These are phyloP conservation scores for Ophiostoma piceae DNA, from an alignment of 2,329 filamentous ascomycete genomes.

Conservation along the genomic window DNA sequence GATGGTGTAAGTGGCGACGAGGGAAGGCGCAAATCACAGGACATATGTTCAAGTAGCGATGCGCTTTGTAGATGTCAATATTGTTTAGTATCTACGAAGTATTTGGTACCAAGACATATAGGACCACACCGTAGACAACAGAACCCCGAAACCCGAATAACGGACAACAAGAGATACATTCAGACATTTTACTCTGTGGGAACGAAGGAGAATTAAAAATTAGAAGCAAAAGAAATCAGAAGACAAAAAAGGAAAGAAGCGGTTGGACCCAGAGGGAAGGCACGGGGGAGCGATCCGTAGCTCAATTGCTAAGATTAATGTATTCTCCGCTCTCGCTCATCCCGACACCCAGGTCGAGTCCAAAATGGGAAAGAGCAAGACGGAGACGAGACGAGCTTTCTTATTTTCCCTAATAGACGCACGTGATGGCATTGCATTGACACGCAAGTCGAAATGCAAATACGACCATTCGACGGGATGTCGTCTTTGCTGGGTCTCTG, in stretches of 20 bases:
- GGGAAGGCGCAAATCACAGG: background rate
- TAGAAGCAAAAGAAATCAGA: background rate
- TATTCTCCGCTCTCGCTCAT: constrained; percentile 5
- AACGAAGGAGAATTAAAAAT: background rate
- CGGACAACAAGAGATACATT: background rate
- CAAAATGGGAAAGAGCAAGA: background rate
- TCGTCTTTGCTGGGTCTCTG: too few species aligned
- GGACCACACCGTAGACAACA: too few species aligned
- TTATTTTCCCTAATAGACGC: background rate
- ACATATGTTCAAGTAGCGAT: background rate
- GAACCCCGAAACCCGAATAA: too few species aligned
- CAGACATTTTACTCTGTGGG: too few species aligned
- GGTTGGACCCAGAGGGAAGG: background rate
- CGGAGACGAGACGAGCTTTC: too few species aligned
- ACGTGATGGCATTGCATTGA: background rate
- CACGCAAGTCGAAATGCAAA: too few species aligned
- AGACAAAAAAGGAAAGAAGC: background rate
- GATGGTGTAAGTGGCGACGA: constrained; percentile 4
- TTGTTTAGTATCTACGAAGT: too few species aligned
- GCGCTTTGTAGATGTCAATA: background rate
- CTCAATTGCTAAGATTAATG: background rate
- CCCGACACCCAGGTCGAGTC: background rate
- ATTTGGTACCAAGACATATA: too few species aligned
- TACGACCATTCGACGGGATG: too few species aligned
- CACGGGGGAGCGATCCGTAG: background rate